Conservation (phyloP, 78 protist genomes). For the Dictyostelium citrinum region DNA sequence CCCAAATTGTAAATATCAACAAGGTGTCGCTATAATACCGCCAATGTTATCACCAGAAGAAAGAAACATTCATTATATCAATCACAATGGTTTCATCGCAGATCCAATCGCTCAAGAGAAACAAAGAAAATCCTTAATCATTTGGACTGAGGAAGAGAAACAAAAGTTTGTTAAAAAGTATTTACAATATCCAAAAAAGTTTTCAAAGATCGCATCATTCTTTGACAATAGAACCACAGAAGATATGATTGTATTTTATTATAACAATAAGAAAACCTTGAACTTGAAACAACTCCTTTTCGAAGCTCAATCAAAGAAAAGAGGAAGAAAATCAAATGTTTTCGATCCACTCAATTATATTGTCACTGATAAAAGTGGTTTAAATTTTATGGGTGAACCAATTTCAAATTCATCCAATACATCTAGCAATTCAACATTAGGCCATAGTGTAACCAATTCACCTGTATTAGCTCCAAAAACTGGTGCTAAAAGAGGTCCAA, state of each 20-base stretch:
- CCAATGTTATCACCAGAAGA: conserved; percentile 42
- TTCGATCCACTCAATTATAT: background rate
- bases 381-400: background rate
- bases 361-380: background rate
- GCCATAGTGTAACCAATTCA: background rate
- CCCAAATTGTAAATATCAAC: conserved; percentile 5
- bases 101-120: conserved; percentile 56
- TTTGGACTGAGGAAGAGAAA: conserved; percentile 73
- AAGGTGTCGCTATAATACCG: conserved; percentile 9
- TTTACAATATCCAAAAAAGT: conserved; percentile 62
- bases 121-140: conserved; percentile 39
- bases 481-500: background rate
- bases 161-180: conserved; percentile 72
- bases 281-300: conserved; percentile 39
- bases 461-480: conserved; percentile 22
- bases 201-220: conserved; percentile 60
- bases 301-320: conserved; percentile 48
- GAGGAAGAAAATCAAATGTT: conserved; percentile 19
- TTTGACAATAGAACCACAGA: conserved; percentile 46
- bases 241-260: conserved; percentile 70
- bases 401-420: background rate
- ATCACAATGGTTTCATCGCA: conserved; percentile 46
- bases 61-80: conserved; percentile 22
- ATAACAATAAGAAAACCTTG: conserved; percentile 59
- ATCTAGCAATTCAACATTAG: background rate